Percentiles rank a stretch among this genome's conserved stretches.
phyloP scores from a whole-genome alignment of 768 basidiomycete genomes.

The Gautieria morchelliformis region DNA sequence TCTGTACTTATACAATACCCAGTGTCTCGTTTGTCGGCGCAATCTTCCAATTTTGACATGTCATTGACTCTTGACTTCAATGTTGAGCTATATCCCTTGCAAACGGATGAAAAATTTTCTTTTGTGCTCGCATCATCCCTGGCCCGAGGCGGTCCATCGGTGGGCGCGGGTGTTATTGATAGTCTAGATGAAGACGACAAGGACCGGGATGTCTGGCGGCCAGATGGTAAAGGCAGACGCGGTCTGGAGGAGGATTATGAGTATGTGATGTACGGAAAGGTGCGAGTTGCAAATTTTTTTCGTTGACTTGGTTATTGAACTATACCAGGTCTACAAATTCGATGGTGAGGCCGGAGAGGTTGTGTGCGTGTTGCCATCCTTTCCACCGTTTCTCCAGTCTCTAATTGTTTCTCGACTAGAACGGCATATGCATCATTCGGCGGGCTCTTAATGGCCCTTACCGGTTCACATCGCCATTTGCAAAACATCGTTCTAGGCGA shows the following conservation, averaged over 20 bases:
- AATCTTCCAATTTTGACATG: slow-evolving; percentile 90
- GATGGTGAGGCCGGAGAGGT: slow-evolving; percentile 77
- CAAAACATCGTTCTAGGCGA: slow-evolving; percentile 88
- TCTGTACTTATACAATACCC: slow-evolving; percentile 11
- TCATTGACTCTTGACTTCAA: slow-evolving; percentile 91
- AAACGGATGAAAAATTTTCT: slow-evolving; percentile 61
- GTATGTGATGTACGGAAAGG: slow-evolving; percentile 99
- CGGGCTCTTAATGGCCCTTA: slow-evolving; percentile 87
- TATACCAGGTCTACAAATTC: slow-evolving; percentile 89
- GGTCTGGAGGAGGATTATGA: slow-evolving; percentile 94
- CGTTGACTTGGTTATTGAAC: background rate
- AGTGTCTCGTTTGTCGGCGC: slow-evolving; percentile 89
- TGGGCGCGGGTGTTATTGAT: slow-evolving; percentile 37
- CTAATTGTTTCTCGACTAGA: slow-evolving; percentile 30
- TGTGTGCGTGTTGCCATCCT: slow-evolving; percentile 47
- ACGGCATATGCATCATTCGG: slow-evolving; percentile 97
- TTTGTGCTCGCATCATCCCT: slow-evolving; percentile 81
- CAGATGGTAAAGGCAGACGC: slow-evolving; percentile 69
- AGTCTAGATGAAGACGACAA: slow-evolving; percentile 52
- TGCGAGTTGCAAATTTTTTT: slow-evolving; percentile 19
- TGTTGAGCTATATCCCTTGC: slow-evolving; percentile 76
- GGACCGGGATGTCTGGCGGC: slow-evolving; percentile 74
- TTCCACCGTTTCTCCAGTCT: slow-evolving; percentile 2
- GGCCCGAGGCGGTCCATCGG: slow-evolving; percentile 36
- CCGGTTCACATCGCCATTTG: slow-evolving; percentile 89